Evolutionary conservation across 106 monocot genomes (phyloP).

Genomic region (Platanthera guangdongensis): DNA sequence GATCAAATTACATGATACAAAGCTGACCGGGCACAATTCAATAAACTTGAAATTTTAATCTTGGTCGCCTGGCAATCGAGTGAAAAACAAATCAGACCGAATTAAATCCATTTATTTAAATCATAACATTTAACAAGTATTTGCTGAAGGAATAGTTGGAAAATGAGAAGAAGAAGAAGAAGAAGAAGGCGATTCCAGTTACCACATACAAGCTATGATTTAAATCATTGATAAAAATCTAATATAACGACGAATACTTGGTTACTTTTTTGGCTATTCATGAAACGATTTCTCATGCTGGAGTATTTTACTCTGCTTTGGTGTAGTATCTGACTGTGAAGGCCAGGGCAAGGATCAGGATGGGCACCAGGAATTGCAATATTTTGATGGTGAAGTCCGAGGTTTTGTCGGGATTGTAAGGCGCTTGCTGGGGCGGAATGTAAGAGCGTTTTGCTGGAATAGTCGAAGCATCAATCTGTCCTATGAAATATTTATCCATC

Average conservation of each 20-base stretch:
- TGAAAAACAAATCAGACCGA: background rate
- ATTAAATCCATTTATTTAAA: conserved; percentile 1
- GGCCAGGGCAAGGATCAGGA: conserved; percentile 63
- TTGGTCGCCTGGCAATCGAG: too few relatives aligned
- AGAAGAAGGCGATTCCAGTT: background rate
- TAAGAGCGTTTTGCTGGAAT: conserved; percentile 20
- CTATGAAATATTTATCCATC: conserved; percentile 47
- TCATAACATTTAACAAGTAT: background rate
- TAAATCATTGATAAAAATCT: background rate
- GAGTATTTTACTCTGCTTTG: conserved; percentile 27
- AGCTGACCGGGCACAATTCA: too few relatives aligned
- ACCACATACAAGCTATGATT: background rate
- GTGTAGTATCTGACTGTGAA: conserved; percentile 52
- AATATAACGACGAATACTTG: background rate
- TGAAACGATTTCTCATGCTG: background rate
- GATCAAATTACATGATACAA: too few relatives aligned
- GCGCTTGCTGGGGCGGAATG: conserved; percentile 27
- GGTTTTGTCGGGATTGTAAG: conserved; percentile 27
- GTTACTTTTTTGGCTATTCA: background rate
- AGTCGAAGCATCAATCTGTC: conserved; percentile 34
- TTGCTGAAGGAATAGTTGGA: too few relatives aligned
- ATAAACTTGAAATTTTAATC: too few relatives aligned
- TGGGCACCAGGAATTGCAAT: conserved; percentile 56
- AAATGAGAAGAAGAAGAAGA: too few relatives aligned
- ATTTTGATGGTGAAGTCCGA: conserved; percentile 43